These are phyloP conservation scores for Ceratobasidium sp. DNA, from an alignment of 1,284 basidiomycete species.

Conservation along the genomic window DNA sequence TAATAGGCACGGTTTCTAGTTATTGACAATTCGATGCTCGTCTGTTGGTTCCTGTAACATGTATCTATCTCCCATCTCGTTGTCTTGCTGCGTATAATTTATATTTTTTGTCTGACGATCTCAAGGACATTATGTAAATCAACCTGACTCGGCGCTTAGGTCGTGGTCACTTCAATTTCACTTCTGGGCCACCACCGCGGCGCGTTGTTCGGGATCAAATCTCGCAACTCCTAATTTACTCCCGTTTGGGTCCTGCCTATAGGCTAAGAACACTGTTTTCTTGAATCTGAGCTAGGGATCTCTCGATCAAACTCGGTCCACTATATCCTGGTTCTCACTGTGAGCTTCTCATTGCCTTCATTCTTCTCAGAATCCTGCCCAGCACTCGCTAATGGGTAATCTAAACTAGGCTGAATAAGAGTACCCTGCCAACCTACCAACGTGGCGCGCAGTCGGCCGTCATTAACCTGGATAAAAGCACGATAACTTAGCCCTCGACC, in stretches of 20 bases:
- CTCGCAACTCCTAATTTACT: too few relatives aligned
- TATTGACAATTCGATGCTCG: too few relatives aligned
- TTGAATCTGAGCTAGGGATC: too few relatives aligned
- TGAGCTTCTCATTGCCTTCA: slow-evolving; percentile 9
- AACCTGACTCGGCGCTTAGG: not conserved
- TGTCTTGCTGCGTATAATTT: not conserved
- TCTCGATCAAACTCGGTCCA: not conserved
- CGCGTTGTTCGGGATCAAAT: not conserved
- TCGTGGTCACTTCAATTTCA: not conserved
- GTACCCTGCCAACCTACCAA: slow-evolving; percentile 2
- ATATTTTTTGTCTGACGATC: not conserved
- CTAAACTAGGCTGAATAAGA: not conserved
- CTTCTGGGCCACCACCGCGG: not conserved
- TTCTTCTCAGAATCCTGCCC: not conserved
- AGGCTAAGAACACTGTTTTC: too few relatives aligned
- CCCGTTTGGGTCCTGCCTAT: too few relatives aligned
- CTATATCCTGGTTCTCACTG: not conserved
- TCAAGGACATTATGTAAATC: not conserved
- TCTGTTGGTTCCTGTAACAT: not conserved
- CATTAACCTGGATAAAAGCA: not conserved
- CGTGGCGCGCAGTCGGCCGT: slow-evolving; percentile 9
- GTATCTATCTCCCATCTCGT: not conserved
- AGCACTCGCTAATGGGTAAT: not conserved
- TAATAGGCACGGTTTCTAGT: not conserved
- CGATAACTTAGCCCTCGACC: not conserved